Evolutionary conservation across 805 yeast species (phyloP), one percentile per base, ranked within the genome.

Genomic region (Candida ulmi): DNA sequence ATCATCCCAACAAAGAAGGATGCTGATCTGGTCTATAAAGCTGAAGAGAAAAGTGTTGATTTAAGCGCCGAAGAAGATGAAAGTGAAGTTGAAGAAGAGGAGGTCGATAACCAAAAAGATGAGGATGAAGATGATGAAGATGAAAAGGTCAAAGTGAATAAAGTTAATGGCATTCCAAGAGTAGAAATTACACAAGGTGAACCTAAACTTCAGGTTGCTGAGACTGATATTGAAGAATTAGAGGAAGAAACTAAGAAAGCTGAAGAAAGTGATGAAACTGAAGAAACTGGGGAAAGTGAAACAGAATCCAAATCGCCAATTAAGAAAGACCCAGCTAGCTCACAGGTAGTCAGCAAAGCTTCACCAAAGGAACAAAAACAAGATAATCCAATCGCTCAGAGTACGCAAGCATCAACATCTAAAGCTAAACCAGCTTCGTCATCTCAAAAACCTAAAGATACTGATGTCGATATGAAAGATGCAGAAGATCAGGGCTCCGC

Each of bases 1-100:
- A 50, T 47, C 19, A 46, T 50, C 9, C 58, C 55, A 5, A 33
- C 43, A 1, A 51, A 52, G 42, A 48, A 42, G 19, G 50, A 40
- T 23, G 44, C 35, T 11, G 38, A 31, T 5, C n/a, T 17, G 4
- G 34, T 13, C 13, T 31, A 31, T 11, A 5, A 18, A n/a, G 26
- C 16, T n/a, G 34, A 18, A 13, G 34, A 19, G 34, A 18, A 31
- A 19, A 18, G 16, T 5, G 17, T 13, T 7, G 23, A n/a, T n/a
- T n/a, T n/a, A n/a, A n/a, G n/a, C n/a, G n/a, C n/a, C n/a, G n/a
- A 17, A 13, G 13, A 17, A 30, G 33, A 30, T 9, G 34, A 31
- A 31, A 13, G 11, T 13, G 26, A 24, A 4, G 23, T 15, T 3
- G 26, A 36, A 17, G 37, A 39, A 32, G 24, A 23, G 28, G 40